Evolutionary conservation across 106 monocot species (phyloP), one percentile per base, ranked within the genome.

Genomic region (Phalaenopsis aphrodite): DNA sequence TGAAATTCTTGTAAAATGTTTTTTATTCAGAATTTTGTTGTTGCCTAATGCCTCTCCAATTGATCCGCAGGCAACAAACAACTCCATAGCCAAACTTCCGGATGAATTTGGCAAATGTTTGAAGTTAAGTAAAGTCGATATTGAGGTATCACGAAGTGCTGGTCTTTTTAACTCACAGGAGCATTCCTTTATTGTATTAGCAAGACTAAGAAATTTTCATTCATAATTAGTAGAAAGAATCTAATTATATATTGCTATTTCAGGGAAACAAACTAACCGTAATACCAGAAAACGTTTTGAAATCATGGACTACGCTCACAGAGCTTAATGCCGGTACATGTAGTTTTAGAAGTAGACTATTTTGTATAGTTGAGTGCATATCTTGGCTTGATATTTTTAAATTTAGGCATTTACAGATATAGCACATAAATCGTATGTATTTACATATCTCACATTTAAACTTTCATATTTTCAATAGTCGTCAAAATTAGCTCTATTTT

Each of bases 251-350:
- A 56, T 55, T 30, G 42, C 48, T 46, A 81, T 87, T 23, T 55
- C 84, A 97, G 98, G 92, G 89, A 79, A 99, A 99, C 77, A 99
- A 93, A 75, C 72, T 99, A 16, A 87, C 80, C 18, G 38, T 76
- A 77, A 77, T 99, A 12, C 83, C 92, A 42, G 91, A 95, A 64
- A 82, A 78, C 77, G 81, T 99, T 84, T 12, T 93, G 42, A 78
- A 16, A 56, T 84, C 93, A 82, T 99, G 98, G 94, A 91, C 86
- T 52, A 86, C 65, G 87, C 88, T 99, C 76, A 91, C 86, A 75
- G 94, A 99, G 81, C 79, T 99, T 37, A 99, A 99, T 90, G 89
- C 92, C 81, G 92, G 98, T 99, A 76, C 76, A 17, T 8, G 8
- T 76, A 16, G 12, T 15, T 11, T 48, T 49, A 8, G 42, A 42